Evolutionary conservation across 192 early-diverging fungal species (phyloP), one percentile per base, ranked within the genome.

Genomic region (Backusella tuberculispora): DNA sequence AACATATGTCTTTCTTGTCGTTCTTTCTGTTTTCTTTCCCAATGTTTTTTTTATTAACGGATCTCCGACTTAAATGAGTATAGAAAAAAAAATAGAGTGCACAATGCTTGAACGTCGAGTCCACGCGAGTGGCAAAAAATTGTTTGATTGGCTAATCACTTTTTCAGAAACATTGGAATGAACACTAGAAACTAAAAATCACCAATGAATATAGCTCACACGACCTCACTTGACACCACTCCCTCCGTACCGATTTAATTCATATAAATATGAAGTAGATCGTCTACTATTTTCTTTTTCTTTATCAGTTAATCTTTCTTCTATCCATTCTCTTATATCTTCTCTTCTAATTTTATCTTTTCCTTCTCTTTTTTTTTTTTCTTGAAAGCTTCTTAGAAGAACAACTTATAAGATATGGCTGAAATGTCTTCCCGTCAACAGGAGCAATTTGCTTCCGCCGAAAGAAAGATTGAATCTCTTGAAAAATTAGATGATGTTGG

Each of bases 401-500:
- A 72, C 72, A 64, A 7, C 70, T 53, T 17, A 24, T 65, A n/a
- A 15, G 2, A 43, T 43, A 60, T 60, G 53, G 53, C 53, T 60
- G 53, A 60, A 60, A 60, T 60, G 21, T 67, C 66, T 38, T 37
- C 53, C 48, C 24, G 41, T 19, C 19, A 76, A 46, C 43, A 70
- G 8, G 50, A 76, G 21, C 66, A 17, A 14, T 66, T 72, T 26
- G 45, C 74, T 47, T 63, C 64, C 21, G 78, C 78, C 15, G 74
- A 75, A 69, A 41, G 50, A 21, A 75, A 76, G 50, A 45, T 80
- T n/a, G 17, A 67, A 38, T 72, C 69, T 63, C 65, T 80, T 37
- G 74, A 80, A 42, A 80, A 53, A 6, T 50, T 80, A 2, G 78
- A 80, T 34, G 64, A 79, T 15, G 42, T n/a, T 50, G 37, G 53